Percentiles rank a stretch among this genome's conserved stretches.
phyloP scores from a whole-genome alignment of 306 rosid genomes.

The Vigna reflexopilosa region DNA sequence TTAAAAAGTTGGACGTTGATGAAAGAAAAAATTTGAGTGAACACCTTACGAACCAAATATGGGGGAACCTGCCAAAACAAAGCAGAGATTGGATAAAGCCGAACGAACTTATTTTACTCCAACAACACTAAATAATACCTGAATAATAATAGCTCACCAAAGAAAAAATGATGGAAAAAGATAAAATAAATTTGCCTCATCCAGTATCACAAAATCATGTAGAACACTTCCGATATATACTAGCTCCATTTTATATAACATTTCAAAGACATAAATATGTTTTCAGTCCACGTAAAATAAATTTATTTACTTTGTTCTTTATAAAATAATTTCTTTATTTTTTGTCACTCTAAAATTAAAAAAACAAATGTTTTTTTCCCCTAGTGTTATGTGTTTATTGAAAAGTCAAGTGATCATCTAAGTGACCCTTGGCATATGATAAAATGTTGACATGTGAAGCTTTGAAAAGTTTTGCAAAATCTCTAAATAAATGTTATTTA shows the following conservation, averaged over 20 bases:
- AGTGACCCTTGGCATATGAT: no score
- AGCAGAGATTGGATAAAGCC: constrained; percentile 17
- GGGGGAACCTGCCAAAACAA: constrained; percentile 61
- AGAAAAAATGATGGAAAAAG: constrained; percentile 13
- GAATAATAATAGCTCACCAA: constrained; percentile 3
- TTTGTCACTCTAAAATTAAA: no score
- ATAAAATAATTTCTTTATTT: no score
- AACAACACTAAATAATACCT: constrained; percentile 10
- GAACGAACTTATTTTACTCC: constrained; percentile 21
- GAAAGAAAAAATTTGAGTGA: constrained; percentile 84
- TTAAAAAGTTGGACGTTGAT: constrained; percentile 97
- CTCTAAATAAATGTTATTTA: no score
- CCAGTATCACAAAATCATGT: constrained; percentile 20
- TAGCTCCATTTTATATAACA: constrained; percentile 6
- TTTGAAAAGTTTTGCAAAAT: no score
- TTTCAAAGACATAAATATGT: not conserved
- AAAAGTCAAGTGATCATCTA: no score
- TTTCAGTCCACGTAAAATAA: no score
- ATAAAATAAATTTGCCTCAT: constrained; percentile 18
- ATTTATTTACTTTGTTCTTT: no score
- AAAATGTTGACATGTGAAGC: not conserved
- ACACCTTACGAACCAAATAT: constrained; percentile 87
- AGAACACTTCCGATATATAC: constrained; percentile 21
- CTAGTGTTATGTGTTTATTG: no score
- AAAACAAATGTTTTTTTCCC: no score